Evolutionary conservation across 2,329 filamentous ascomycete species (phyloP), one percentile per base, ranked within the genome.

Genomic region (Neonectria hederae): DNA sequence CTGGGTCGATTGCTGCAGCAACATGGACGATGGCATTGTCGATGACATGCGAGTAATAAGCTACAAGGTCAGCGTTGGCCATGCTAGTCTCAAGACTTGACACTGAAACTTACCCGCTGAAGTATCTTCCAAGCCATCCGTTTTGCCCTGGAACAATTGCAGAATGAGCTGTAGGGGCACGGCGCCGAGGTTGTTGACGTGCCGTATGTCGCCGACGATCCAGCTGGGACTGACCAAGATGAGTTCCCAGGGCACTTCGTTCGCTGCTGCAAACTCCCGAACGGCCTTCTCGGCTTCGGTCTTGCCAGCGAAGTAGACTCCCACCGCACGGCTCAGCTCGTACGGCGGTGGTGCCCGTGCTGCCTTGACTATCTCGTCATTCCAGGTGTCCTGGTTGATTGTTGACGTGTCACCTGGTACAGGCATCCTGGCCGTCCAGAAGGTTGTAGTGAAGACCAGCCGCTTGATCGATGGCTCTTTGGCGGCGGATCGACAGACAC

Each of bases 221-320:
- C 57, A 59, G 35, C 48, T 45, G 30, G 57, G 57, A 45, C 48
- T 59, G 48, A 59, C 57, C 40, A 30, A 11, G 38, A 32, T 54
- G 35, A 59, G 35, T 13, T 54, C 24, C 57, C 57, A 59, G 1
- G 57, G 57, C 26, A 59, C 45, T n/a, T 48, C 45, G 24, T 48
- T 48, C 45, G 28, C 24, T 19, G 45, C 22, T 48, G 45, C 22
- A 48, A 48, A 48, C 22, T 48, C 28, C 8, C 45, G 14, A 17
- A 48, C 45, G 17, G 45, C 45, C 45, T 48, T 48, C 24, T 48
- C 45, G 6, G 45, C 45, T 13, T 48, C 45, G 14, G 45, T 48
- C 14, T 48, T 48, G 24, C 45, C 45, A 10, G 45, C 45, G 8
- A 48, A 48, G 22, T 48, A 48, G 45, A 48, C 45, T 10, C 19